Percentiles rank a stretch among this genome's conserved stretches.
Evolutionary conservation across 2,329 filamentous ascomycete species (phyloP).

Genomic region (Chaetothyriales sp.): DNA sequence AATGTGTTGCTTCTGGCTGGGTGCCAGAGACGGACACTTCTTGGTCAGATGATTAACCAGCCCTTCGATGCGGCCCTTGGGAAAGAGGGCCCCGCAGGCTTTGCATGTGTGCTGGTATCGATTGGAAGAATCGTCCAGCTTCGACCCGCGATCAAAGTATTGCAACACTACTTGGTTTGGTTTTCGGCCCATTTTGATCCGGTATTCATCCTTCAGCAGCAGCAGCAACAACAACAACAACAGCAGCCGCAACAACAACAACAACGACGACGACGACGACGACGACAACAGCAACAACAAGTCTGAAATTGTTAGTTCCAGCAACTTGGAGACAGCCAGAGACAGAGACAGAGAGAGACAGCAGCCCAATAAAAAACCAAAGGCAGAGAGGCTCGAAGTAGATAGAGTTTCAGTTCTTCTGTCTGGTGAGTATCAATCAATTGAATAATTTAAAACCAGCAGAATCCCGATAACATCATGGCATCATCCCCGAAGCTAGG

Average conservation of each 20-base stretch:
- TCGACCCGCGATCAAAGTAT: slow-evolving; percentile 76
- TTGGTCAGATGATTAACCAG: slow-evolving; percentile 71
- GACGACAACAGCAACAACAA: neutral
- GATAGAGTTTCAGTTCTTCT: too few relatives aligned
- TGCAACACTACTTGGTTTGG: slow-evolving; percentile 74
- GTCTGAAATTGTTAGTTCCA: neutral
- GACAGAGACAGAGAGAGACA: too few relatives aligned
- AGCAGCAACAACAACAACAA: neutral
- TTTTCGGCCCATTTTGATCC: slow-evolving; percentile 59
- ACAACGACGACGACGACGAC: too few relatives aligned
- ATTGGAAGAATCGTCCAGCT: slow-evolving; percentile 80
- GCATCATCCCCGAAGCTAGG: neutral
- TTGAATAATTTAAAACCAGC: neutral
- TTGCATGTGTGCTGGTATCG: slow-evolving; percentile 87
- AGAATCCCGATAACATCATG: neutral
- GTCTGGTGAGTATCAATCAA: neutral
- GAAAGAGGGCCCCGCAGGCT: slow-evolving; percentile 74
- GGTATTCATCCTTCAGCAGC: neutral
- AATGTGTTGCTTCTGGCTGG: slow-evolving; percentile 61
- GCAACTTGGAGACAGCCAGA: too few relatives aligned
- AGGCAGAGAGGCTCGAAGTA: neutral
- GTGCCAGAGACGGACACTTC: slow-evolving; percentile 67
- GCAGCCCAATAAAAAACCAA: too few relatives aligned
- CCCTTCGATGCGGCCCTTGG: slow-evolving; percentile 76
- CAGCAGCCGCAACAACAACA: neutral